phyloP scores from a whole-genome alignment of 345 rosid genomes.

The Rhizophora apiculata region DNA sequence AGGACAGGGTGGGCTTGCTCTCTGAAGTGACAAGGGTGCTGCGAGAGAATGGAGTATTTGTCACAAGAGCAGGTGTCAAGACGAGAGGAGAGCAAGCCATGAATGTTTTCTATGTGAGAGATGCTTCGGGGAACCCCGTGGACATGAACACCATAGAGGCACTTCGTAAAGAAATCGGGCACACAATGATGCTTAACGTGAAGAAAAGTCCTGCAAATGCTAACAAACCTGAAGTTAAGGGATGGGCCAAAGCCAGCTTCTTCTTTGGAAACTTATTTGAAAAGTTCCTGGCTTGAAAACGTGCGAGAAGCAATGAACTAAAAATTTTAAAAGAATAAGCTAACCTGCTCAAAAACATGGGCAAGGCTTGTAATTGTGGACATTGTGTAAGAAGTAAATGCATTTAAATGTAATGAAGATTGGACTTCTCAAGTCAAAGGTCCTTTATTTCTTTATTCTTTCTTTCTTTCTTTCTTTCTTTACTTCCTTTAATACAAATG shows the following conservation, averaged over 20 bases:
- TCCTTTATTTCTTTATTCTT: too few relatives aligned
- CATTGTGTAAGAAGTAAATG: neutral
- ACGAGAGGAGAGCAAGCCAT: constrained; percentile 82
- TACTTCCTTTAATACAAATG: too few relatives aligned
- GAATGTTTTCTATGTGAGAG: constrained; percentile 82
- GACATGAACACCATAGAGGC: constrained; percentile 74
- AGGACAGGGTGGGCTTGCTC: constrained; percentile 78
- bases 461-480: too few relatives aligned
- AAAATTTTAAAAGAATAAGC: constrained; percentile 24
- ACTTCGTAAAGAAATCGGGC: constrained; percentile 75
- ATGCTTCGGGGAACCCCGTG: constrained; percentile 83
- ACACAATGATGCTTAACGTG: constrained; percentile 71
- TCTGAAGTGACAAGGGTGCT: constrained; percentile 86
- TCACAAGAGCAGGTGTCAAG: constrained; percentile 79
- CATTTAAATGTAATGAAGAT: constrained; percentile 3
- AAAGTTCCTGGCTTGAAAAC: constrained; percentile 65
- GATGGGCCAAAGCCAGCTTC: constrained; percentile 84
- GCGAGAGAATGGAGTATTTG: constrained; percentile 78
- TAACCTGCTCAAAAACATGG: constrained; percentile 4
- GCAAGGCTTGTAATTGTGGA: constrained; percentile 2
- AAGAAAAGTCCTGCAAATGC: constrained; percentile 55
- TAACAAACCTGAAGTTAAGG: constrained; percentile 47
- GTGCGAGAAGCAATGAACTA: constrained; percentile 9
- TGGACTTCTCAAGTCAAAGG: neutral
- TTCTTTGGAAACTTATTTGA: constrained; percentile 55